Evolutionary conservation across 2,329 filamentous ascomycete species (phyloP).

Genomic region (Ophioceras dolichostomum): DNA sequence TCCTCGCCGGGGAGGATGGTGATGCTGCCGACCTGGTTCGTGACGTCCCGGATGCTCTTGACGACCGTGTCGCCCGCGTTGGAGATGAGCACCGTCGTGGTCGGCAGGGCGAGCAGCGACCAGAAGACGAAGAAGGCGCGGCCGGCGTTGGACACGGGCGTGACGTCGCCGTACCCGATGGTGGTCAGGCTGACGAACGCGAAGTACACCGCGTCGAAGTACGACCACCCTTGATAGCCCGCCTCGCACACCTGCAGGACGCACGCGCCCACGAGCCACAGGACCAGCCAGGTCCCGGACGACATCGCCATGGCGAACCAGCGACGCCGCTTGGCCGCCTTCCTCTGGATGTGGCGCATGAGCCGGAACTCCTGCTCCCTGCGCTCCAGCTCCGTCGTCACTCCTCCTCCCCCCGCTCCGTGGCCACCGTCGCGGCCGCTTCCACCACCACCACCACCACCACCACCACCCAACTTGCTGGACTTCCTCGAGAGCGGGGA

Average conservation of each 20-base stretch:
- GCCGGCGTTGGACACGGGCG: slow-evolving; percentile 64
- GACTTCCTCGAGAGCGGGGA: neutral
- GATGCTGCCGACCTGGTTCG: slow-evolving; percentile 42
- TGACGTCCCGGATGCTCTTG: slow-evolving; percentile 41
- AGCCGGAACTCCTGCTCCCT: slow-evolving; percentile 61
- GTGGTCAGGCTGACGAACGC: slow-evolving; percentile 74
- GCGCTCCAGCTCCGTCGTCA: slow-evolving; percentile 36
- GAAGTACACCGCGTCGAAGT: slow-evolving; percentile 78
- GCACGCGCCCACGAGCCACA: slow-evolving; percentile 73
- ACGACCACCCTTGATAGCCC: slow-evolving; percentile 50
- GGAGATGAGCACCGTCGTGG: slow-evolving; percentile 75
- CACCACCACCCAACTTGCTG: slow-evolving; percentile 3
- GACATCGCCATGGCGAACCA: slow-evolving; percentile 67
- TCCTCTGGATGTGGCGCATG: slow-evolving; percentile 69
- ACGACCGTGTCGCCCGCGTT: slow-evolving; percentile 80
- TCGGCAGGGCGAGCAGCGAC: slow-evolving; percentile 75
- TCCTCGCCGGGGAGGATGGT: slow-evolving; percentile 49
- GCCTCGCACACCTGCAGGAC: slow-evolving; percentile 50
- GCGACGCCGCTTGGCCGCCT: slow-evolving; percentile 51
- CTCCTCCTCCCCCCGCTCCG: slow-evolving; percentile 4
- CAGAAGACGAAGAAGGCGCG: slow-evolving; percentile 89
- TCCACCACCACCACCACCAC: too few species aligned
- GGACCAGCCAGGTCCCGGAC: slow-evolving; percentile 50
- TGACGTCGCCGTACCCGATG: slow-evolving; percentile 75
- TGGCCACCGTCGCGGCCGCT: neutral